Evolutionary conservation across 306 rosid genomes (phyloP).

Genomic region (Abrus pulchellus): DNA sequence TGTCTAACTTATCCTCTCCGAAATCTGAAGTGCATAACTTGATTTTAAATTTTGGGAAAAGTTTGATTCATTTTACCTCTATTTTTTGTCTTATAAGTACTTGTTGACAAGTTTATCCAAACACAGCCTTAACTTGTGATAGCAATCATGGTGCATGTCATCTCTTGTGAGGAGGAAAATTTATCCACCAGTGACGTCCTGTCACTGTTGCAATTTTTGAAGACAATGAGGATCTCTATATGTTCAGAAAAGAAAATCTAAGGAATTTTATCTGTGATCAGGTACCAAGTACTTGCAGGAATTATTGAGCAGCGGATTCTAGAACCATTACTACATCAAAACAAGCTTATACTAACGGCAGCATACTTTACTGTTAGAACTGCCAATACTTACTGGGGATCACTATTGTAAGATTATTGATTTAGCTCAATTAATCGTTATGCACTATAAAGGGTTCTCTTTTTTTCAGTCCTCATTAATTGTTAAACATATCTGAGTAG

Average conservation of each 20-base stretch:
- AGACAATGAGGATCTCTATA: not conserved
- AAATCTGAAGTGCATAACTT: too few species aligned
- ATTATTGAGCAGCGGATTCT: constrained; percentile 82
- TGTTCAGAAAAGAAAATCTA: not conserved
- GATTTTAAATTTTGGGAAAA: too few species aligned
- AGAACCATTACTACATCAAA: constrained; percentile 72
- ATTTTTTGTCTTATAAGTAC: too few species aligned
- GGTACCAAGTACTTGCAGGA: constrained; percentile 89
- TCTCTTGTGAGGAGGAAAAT: not conserved
- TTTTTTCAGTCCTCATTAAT: constrained; percentile 26
- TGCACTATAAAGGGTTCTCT: not conserved
- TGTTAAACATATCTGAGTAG: constrained; percentile 48
- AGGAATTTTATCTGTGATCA: constrained; percentile 42
- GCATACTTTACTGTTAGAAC: constrained; percentile 77
- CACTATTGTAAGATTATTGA: constrained; percentile 70
- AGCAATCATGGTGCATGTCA: not conserved
- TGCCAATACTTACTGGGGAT: constrained; percentile 88
- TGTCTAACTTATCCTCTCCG: too few species aligned
- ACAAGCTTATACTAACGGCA: constrained; percentile 77
- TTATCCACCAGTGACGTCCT: not conserved
- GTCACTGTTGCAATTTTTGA: not conserved
- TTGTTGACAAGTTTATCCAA: too few species aligned
- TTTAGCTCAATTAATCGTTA: constrained; percentile 6
- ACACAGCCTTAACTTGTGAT: not conserved
- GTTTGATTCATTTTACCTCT: too few species aligned